Evolutionary conservation across 345 rosid species (phyloP).

Genomic region (Hibiscus tridactylites): DNA sequence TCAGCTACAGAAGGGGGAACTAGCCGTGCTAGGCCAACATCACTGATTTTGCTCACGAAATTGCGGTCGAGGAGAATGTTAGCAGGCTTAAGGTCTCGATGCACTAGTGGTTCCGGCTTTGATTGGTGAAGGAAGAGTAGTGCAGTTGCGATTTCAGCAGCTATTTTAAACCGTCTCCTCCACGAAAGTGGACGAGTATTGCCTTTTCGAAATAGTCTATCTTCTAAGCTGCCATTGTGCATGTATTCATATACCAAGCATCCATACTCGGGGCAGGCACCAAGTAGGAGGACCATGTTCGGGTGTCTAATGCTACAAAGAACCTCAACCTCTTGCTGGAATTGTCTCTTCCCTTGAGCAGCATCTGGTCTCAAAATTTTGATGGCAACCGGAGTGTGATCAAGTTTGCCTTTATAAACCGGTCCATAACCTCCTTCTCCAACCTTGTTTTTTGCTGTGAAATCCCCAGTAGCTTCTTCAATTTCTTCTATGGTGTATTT

Average conservation of each 20-base stretch:
- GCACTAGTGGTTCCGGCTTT: conserved; percentile 92
- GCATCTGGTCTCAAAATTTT: conserved; percentile 86
- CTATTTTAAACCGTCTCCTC: conserved; percentile 59
- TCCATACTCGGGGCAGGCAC: conserved; percentile 90
- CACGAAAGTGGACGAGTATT: conserved; percentile 64
- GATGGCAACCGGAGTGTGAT: conserved; percentile 86
- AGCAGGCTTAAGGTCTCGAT: conserved; percentile 89
- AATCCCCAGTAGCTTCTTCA: conserved; percentile 62
- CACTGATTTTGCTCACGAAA: conserved; percentile 85
- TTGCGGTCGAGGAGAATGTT: conserved; percentile 80
- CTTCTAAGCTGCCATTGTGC: conserved; percentile 81
- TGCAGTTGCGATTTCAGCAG: conserved; percentile 77
- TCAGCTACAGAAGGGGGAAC: conserved; percentile 79
- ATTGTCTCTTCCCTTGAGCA: conserved; percentile 82
- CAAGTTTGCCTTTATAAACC: conserved; percentile 73
- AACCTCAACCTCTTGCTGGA: conserved; percentile 89
- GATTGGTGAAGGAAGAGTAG: conserved; percentile 89
- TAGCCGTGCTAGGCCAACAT: conserved; percentile 85
- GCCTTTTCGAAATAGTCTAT: conserved; percentile 57
- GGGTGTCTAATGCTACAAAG: conserved; percentile 83
- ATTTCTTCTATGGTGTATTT: conserved; percentile 72
- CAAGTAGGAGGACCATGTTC: conserved; percentile 81
- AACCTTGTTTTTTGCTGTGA: conserved; percentile 41
- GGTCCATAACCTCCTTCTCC: conserved; percentile 99
- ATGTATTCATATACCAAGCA: conserved; percentile 80